Evolutionary conservation across 345 rosid genomes (phyloP).

Genomic region (Brassica rapa): DNA sequence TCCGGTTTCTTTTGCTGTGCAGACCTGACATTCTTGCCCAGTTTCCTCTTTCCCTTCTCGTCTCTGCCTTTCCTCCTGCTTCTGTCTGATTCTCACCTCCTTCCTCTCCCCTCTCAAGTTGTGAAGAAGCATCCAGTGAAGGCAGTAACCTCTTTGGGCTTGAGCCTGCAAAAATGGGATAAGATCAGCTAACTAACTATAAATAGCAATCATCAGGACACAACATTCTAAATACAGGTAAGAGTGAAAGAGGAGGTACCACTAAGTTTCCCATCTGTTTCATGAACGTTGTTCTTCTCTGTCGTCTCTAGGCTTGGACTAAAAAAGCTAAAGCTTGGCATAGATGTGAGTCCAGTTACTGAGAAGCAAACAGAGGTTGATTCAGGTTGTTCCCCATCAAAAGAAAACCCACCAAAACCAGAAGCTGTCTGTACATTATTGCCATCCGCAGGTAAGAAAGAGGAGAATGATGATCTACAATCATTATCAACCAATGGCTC

Average conservation of each 20-base stretch:
- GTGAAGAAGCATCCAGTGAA: conserved; percentile 43
- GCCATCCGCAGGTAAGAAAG: conserved; percentile 45
- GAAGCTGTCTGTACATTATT: conserved; percentile 16
- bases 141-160: conserved; percentile 43
- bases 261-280: conserved; percentile 36
- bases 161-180: conserved; percentile 36
- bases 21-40: conserved; percentile 51
- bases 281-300: conserved; percentile 31
- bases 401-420: conserved; percentile 56
- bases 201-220: neutral
- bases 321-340: conserved; percentile 75
- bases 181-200: neutral
- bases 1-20: conserved; percentile 65
- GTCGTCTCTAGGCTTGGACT: conserved; percentile 41
- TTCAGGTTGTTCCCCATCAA: conserved; percentile 46
- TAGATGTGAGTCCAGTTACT: conserved; percentile 49
- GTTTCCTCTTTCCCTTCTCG: conserved; percentile 41
- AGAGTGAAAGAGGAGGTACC: conserved; percentile 39
- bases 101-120: conserved; percentile 33
- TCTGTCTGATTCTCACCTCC: conserved; percentile 41
- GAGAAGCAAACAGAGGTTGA: conserved; percentile 42
- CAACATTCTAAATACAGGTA: neutral
- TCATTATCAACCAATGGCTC: conserved; percentile 43
- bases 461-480: conserved; percentile 61
- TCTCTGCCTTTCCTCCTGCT: conserved; percentile 41